These are phyloP conservation scores for Lodderomyces pseudojiufengensis DNA, from an alignment of 1,139 yeast genomes.

Conservation along the genomic window DNA sequence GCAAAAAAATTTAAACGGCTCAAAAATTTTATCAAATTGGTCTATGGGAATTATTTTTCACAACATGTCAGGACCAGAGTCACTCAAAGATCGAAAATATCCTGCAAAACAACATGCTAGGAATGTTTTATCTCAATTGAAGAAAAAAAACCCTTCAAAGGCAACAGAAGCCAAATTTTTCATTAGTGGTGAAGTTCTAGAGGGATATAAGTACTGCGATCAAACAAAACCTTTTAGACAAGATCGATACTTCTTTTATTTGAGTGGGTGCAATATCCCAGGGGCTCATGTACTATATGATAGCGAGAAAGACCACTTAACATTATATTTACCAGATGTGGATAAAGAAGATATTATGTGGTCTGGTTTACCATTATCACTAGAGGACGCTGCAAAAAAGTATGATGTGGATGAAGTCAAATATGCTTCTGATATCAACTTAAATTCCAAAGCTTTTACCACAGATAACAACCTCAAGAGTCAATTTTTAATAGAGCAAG, in stretches of 20 bases:
- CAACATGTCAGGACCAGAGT: slow-evolving; percentile 13
- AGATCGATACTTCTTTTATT: slow-evolving; percentile 82
- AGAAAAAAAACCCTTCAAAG: slow-evolving; percentile 16
- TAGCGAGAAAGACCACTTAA: slow-evolving; percentile 50
- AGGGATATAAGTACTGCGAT: slow-evolving; percentile 74
- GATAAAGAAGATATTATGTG: slow-evolving; percentile 93
- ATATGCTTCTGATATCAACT: slow-evolving; percentile 42
- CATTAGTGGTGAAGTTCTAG: slow-evolving; percentile 64
- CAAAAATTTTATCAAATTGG: too few relatives aligned
- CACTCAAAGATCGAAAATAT: slow-evolving; percentile 44
- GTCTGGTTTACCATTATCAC: slow-evolving; percentile 81
- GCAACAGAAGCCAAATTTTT: slow-evolving; percentile 37
- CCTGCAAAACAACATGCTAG: slow-evolving; percentile 74
- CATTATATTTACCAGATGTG: slow-evolving; percentile 74
- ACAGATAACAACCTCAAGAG: slow-evolving; percentile 40
- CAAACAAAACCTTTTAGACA: slow-evolving; percentile 79
- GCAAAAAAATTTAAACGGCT: neutral
- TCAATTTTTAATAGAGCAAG: slow-evolving; percentile 35
- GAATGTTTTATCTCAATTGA: slow-evolving; percentile 46
- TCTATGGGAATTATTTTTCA: too few relatives aligned
- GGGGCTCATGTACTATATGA: slow-evolving; percentile 69
- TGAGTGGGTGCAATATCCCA: slow-evolving; percentile 81
- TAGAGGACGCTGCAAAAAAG: slow-evolving; percentile 58
- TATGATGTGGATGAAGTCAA: slow-evolving; percentile 82
- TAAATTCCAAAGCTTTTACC: slow-evolving; percentile 25